Evolutionary conservation across 768 basidiomycete species (phyloP), one percentile per base, ranked within the genome.

Genomic region (Termitomyces bulborhizus): DNA sequence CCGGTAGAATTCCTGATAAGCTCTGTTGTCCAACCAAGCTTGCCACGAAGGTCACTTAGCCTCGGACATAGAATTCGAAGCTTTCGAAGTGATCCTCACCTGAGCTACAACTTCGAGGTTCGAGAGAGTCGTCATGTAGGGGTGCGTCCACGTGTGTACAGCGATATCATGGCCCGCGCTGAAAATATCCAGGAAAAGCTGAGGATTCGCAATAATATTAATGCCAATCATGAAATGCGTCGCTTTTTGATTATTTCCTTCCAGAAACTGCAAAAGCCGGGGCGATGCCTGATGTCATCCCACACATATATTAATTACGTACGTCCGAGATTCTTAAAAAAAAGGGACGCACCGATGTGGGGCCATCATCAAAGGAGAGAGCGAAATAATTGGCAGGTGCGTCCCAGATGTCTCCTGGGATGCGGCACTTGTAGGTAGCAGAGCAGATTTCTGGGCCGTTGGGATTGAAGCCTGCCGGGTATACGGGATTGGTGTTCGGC

Each of bases 151-250:
- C 0, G 84, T 86, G 62, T 86, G 84, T 0, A 77, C 76, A 4
- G 75, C 79, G 46, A 82, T 75, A 49, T 80, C 79, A 46, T 74
- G 63, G 2, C 72, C 73, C 21, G 66, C 66, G 27, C 75, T 67
- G 63, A 82, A 82, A 0, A 83, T 84, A 9, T 65, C 63, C 55
- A 72, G 59, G 69, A 93, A 91, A 45, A 75, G 62, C 8, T 74
- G 65, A 4, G 83, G 80, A 64, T 88, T 73, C 41, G 65, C 49
- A 27, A 88, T 62, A 55, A 94, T 88, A 65, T 93, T 88, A 34
- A 78, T 65, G 16, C 94, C 94, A 59, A 97, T 95, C 76, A 93
- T 82, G 68, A 95, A 96, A 66, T 95, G 92, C 4, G 93, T 95
- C 3, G 84, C 85, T n/a, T 69, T 77, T 54, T 83, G 68, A 57